Base-by-base conservation (phyloP, 2,329 filamentous ascomycete genomes). In the Lachnellula cervina region DNA sequence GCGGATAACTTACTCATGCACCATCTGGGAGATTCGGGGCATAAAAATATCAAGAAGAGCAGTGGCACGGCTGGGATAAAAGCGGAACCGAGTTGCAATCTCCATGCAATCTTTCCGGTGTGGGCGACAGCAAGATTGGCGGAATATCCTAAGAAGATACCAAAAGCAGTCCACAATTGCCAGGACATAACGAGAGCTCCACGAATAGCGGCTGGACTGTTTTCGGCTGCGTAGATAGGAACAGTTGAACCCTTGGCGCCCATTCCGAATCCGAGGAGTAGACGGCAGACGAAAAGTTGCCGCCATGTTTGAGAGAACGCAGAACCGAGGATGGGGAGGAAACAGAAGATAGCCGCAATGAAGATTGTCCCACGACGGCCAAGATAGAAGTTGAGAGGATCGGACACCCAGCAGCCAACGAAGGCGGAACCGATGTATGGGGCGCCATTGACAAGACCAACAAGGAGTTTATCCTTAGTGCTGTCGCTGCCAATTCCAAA, bases 331-430 rank as follows among this genome's bases (percentile, higher is more conserved):
- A 82, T 80, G 1, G 83, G 73, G 11, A 86, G 63, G 1, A 87
- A 71, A 62, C 81, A 86, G 67, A 88, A 84, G 62, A 85, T 71
- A 13, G 80, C 82, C 6, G 79, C 78, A 46, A 85, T 68, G 66
- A 87, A 87, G 58, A 88, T 88, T 46, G 81, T 80, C 11, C 83
- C 82, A 51, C 83, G 80, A 40, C 84, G 82, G 38, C 83, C 84
- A 28, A 83, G 62, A 11, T 71, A 71, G 42, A 80, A 71, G 63
- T 88, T 88, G 13, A 82, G 62, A 1, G 83, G 83, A 52, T 86
- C 83, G 0, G 82, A 83, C 5, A 84, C 70, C 83, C 82, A 86
- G 55, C 79, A 73, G 17, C 77, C 78, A 50, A 84, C 73, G 52
- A 84, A 80, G 0, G 79, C 78, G 42, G 72, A 76, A 58, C 67